phyloP scores from a whole-genome alignment of 2,329 filamentous ascomycete genomes.

The Coccinonectria pachysandricola region DNA sequence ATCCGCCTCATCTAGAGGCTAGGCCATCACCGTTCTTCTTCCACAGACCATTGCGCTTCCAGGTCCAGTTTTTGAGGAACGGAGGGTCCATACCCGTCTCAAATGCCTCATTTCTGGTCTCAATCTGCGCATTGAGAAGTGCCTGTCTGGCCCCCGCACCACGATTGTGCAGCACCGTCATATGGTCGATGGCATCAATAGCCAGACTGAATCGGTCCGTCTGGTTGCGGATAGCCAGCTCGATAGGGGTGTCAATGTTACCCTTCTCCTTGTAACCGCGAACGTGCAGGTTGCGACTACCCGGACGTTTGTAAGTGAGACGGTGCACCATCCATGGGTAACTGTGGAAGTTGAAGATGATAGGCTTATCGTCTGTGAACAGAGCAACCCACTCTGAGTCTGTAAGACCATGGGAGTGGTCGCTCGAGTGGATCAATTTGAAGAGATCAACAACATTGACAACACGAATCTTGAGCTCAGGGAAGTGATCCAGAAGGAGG shows the following conservation, averaged over 20 bases:
- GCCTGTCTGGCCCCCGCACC: constrained; percentile 52
- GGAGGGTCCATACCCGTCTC: constrained; percentile 62
- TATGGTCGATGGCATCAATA: constrained; percentile 64
- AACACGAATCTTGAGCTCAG: constrained; percentile 64
- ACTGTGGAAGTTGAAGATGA: constrained; percentile 78
- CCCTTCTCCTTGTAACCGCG: constrained; percentile 74
- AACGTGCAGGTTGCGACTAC: constrained; percentile 59
- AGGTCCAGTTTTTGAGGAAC: constrained; percentile 55
- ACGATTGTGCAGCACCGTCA: constrained; percentile 52
- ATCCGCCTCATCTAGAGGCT: constrained; percentile 12
- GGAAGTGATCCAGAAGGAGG: constrained; percentile 60
- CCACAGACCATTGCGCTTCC: constrained; percentile 40
- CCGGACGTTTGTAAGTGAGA: constrained; percentile 64
- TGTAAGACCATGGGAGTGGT: constrained; percentile 64
- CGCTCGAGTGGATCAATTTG: constrained; percentile 59
- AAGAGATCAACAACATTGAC: constrained; percentile 76
- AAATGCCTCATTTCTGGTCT: constrained; percentile 53
- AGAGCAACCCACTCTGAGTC: constrained; percentile 56
- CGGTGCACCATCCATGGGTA: constrained; percentile 75
- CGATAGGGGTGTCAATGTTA: constrained; percentile 72
- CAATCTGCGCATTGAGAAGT: constrained; percentile 54
- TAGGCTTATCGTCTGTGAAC: constrained; percentile 61
- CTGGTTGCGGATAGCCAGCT: constrained; percentile 67
- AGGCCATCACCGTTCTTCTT: constrained; percentile 20
- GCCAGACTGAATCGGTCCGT: constrained; percentile 69